Evolutionary conservation across 2,329 filamentous ascomycete species (phyloP).

Genomic region (Colletotrichum echinochloae): DNA sequence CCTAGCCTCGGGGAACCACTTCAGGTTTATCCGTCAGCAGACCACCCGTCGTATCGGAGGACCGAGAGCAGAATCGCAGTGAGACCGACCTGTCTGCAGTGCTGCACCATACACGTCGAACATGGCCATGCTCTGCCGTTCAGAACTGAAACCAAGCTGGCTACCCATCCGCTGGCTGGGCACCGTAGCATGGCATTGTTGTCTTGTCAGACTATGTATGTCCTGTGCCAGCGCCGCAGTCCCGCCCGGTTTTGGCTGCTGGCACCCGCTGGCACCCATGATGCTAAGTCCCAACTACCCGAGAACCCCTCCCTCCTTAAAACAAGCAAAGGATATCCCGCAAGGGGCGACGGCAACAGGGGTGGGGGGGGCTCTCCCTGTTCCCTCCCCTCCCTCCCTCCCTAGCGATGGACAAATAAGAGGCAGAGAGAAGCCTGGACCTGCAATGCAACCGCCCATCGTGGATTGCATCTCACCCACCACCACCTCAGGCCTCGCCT

Average conservation of each 20-base stretch:
- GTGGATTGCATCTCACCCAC: constrained; percentile 10
- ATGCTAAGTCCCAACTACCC: too few species aligned
- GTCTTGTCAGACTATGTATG: constrained; percentile 5
- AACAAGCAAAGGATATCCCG: constrained; percentile 24
- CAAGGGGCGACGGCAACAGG: constrained; percentile 26
- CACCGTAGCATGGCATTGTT: constrained; percentile 4
- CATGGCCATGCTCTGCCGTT: constrained; percentile 3
- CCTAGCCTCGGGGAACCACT: constrained; percentile 7
- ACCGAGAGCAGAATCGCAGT: constrained; percentile 7
- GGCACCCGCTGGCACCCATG: too few species aligned
- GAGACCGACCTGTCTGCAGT: constrained; percentile 15
- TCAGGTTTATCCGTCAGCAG: constrained; percentile 28
- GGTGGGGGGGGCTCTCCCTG: constrained; percentile 8
- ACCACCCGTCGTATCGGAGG: constrained; percentile 13
- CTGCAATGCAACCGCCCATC: constrained; percentile 32
- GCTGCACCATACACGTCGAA: background rate
- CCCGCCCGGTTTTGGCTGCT: constrained; percentile 19
- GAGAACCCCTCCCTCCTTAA: too few species aligned
- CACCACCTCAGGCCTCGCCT: constrained; percentile 1
- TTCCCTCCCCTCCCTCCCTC: constrained; percentile 10
- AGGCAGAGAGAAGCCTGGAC: background rate
- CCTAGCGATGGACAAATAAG: constrained; percentile 21
- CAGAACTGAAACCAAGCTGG: background rate
- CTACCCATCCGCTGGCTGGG: background rate
- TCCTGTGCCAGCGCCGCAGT: background rate